These are phyloP conservation scores for Mycosphaerella sp. DNA, from an alignment of 2,329 filamentous ascomycete species.

Conservation along the genomic window DNA sequence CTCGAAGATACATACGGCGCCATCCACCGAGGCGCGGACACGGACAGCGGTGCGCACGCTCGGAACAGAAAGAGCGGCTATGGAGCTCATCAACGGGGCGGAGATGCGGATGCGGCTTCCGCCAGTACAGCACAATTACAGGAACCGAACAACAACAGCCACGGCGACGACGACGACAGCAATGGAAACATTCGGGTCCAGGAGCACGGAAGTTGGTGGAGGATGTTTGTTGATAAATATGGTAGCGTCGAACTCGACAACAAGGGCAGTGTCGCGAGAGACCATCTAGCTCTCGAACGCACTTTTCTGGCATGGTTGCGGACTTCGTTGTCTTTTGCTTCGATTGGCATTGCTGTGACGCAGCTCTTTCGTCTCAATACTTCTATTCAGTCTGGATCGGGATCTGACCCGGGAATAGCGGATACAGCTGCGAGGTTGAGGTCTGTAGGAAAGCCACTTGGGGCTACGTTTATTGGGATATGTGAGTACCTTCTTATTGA, in stretches of 20 bases:
- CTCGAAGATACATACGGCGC: conserved; percentile 22
- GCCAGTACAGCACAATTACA: conserved; percentile 7
- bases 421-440: conserved; percentile 41
- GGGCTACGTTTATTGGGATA: conserved; percentile 69
- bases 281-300: conserved; percentile 74
- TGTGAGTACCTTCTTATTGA: conserved; percentile 20
- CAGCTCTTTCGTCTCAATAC: conserved; percentile 81
- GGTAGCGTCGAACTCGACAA: conserved; percentile 73
- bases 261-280: conserved; percentile 74
- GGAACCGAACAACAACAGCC: conserved; percentile 1
- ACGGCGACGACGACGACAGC: background rate
- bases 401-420: background rate
- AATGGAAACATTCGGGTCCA: background rate
- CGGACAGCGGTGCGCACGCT: conserved; percentile 1
- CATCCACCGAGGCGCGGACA: conserved; percentile 1
- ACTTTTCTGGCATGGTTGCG: conserved; percentile 82
- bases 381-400: conserved; percentile 40
- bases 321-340: conserved; percentile 74
- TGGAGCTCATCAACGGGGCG: conserved; percentile 11
- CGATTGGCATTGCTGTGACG: conserved; percentile 75
- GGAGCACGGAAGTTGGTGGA: conserved; percentile 46
- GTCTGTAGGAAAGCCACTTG: conserved; percentile 65
- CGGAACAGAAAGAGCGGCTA: conserved; percentile 20
- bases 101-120: conserved; percentile 9
- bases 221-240: conserved; percentile 51